A percentile compares a stretch with the other conserved stretches of the same genome.
Conservation (phyloP, 371 early-diverging fungal genomes). For the Thermomucor indicae-seudaticae region DNA sequence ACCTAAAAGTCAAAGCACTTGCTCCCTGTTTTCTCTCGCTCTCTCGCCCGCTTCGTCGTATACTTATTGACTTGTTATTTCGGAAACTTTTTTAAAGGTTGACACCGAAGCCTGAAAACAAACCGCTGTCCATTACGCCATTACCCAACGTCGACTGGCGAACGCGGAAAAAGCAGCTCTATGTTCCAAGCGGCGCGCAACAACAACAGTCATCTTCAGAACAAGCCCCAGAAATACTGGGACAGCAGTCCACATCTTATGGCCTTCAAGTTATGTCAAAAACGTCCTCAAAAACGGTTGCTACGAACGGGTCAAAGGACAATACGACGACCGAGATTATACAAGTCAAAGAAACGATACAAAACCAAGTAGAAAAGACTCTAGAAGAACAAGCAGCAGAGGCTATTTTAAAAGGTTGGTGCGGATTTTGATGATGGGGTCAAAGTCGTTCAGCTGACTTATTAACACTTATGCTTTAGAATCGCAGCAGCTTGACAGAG, state of each 20-base stretch:
- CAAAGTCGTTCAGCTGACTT: not conserved
- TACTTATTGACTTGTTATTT: no score
- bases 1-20: no score
- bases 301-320: conserved; percentile 3
- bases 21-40: no score
- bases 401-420: conserved; percentile 47
- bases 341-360: conserved; percentile 6
- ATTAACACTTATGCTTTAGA: conserved; percentile 20
- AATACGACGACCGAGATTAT: conserved; percentile 7
- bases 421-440: not conserved
- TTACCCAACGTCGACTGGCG: conserved; percentile 49
- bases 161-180: conserved; percentile 38
- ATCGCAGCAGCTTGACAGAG: conserved; percentile 42
- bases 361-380: conserved; percentile 27
- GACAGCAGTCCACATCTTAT: conserved; percentile 7
- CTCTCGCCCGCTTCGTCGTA: no score
- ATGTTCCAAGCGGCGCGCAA: conserved; percentile 26
- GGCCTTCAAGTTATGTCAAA: conserved; percentile 17
- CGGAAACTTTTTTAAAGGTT: conserved; percentile 35
- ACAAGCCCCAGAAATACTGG: conserved; percentile 12
- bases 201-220: conserved; percentile 12
- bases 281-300: not conserved
- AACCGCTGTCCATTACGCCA: conserved; percentile 45
- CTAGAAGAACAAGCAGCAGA: conserved; percentile 56
- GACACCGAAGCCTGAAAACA: conserved; percentile 29